These are phyloP conservation scores for Phytophthora cactorum DNA, from an alignment of 352 stramenopile species.

Conservation along the genomic window DNA sequence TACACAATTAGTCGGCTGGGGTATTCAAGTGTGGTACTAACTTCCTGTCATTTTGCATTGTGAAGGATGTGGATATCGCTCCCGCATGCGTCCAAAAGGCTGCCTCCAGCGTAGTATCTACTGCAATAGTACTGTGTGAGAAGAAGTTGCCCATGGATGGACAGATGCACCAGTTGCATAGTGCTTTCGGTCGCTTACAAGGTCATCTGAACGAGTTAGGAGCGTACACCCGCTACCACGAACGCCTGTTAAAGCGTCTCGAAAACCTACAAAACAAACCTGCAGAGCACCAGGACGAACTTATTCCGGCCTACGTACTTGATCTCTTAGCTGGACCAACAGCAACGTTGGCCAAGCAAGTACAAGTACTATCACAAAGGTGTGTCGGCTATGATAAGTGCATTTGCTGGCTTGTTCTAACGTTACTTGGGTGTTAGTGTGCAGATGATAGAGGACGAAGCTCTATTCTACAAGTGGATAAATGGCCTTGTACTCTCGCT, in stretches of 20 bases:
- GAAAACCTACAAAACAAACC: conserved; percentile 37
- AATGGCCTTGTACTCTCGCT: conserved; percentile 55
- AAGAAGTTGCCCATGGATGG: conserved; percentile 23
- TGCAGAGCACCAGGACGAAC: conserved; percentile 25
- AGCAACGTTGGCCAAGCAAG: conserved; percentile 42
- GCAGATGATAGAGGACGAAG: conserved; percentile 65
- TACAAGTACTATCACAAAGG: conserved; percentile 49
- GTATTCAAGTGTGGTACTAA: background rate
- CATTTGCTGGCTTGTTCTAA: conserved; percentile 1
- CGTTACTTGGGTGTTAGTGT: conserved; percentile 32
- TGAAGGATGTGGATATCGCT: conserved; percentile 40
- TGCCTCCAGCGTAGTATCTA: conserved; percentile 8
- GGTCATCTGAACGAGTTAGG: conserved; percentile 46
- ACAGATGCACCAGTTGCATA: conserved; percentile 50
- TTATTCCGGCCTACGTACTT: conserved; percentile 50
- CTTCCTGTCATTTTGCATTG: background rate
- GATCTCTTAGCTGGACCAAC: conserved; percentile 45
- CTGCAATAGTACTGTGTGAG: background rate
- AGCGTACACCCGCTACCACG: conserved; percentile 42
- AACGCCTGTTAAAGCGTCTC: conserved; percentile 48
- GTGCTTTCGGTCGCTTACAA: conserved; percentile 48
- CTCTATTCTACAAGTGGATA: conserved; percentile 77
- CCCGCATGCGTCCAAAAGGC: conserved; percentile 8
- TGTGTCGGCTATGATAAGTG: conserved; percentile 6
- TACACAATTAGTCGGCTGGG: background rate